Base-by-base conservation (phyloP, 306 rosid genomes). In the Acmispon strigosus region DNA sequence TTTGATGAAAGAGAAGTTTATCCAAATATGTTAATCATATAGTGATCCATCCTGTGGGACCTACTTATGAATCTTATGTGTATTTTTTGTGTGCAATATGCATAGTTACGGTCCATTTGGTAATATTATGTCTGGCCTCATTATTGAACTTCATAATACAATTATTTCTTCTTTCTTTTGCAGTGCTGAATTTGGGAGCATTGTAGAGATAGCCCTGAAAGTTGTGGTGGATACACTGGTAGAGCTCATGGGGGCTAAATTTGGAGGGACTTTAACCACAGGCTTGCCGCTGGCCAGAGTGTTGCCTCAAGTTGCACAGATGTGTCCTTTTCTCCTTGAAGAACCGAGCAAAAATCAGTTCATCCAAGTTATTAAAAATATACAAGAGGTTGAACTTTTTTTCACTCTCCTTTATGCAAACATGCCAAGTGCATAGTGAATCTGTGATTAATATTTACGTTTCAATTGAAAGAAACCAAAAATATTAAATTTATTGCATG, bases 321-420 rank as follows among this genome's bases (percentile, higher is more conserved):
- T 79, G 84, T 87, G 97, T 73, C 96, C 96, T 18, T 20, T 65
- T 18, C 82, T 91, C 69, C 84, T 95, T n/a, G 89, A 83, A 63
- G 97, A 86, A 55, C 92, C 91, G 27, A 74, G 81, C 76, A 89
- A 79, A 77, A 89, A 84, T 53, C 88, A 51, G 73, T 95, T 87
- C 91, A 84, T 87, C 75, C 84, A 84, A 77, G 70, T 74, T 66
- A 81, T 91, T 60, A 76, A 58, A 67, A 78, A 70, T 24, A 75
- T 77, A 73, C 90, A 84, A 54, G 96, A 95, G 79, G 91, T 91
- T 61, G 96, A 89, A 80, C 81, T 80, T 70, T 91, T 95, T 74
- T 88, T 87, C 87, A 86, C 97, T 72, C 86, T 84, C 78, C 87
- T 95, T 75, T 95, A 95, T 79, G 81, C 99, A 64, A 86, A 85